Conservation (phyloP, 2,329 filamentous ascomycete genomes). For the Clarireedia paspali region DNA sequence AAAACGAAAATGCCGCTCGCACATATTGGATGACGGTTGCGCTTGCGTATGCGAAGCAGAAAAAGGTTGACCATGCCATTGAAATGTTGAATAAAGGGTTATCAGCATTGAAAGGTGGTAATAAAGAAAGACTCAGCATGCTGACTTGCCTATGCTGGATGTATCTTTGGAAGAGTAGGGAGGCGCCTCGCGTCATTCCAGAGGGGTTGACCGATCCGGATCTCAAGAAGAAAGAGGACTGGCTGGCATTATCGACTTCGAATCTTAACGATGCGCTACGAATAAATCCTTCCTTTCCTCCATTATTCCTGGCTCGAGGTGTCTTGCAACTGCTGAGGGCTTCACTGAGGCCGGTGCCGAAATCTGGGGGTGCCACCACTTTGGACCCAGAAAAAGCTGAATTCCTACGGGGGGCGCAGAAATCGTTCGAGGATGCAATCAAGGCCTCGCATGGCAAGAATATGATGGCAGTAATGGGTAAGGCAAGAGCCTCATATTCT, state of each 20-base stretch:
- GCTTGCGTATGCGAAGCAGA: conserved; percentile 91
- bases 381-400: conserved; percentile 69
- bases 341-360: conserved; percentile 71
- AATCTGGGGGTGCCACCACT: conserved; percentile 51
- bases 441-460: conserved; percentile 80
- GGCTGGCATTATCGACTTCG: conserved; percentile 81
- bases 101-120: conserved; percentile 48
- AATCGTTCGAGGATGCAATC: conserved; percentile 91
- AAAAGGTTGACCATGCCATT: conserved; percentile 79
- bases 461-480: conserved; percentile 86
- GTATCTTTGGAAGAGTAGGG: conserved; percentile 61
- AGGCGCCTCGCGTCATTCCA: conserved; percentile 56
- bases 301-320: conserved; percentile 83
- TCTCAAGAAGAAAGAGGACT: conserved; percentile 85
- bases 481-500: conserved; percentile 78
- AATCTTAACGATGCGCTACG: conserved; percentile 93
- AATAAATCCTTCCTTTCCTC: conserved; percentile 86
- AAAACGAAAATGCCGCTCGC: conserved; percentile 86
- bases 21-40: conserved; percentile 98
- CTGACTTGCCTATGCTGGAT: conserved; percentile 64
- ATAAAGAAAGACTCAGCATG: conserved; percentile 60
- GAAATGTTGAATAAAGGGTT: conserved; percentile 63
- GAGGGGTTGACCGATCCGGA: conserved; percentile 53
- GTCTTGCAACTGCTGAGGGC: conserved; percentile 83
- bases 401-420: conserved; percentile 74